Base-by-base conservation (phyloP, 1,284 basidiomycete genomes). In the Mycena citricolor region DNA sequence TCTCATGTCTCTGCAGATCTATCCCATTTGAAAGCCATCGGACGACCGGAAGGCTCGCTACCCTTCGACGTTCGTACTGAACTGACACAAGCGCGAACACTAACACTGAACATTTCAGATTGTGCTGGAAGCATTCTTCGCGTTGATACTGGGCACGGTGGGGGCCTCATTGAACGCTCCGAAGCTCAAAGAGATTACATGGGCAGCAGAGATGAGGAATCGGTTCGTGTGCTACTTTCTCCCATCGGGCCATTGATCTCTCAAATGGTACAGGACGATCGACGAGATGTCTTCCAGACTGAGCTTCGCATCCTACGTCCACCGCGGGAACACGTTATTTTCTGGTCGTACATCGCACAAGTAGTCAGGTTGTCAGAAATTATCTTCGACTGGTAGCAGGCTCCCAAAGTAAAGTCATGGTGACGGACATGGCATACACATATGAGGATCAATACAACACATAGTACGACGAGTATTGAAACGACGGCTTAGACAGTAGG, bases 131-230 rank as follows among this genome's bases (percentile, higher is more conserved):
- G 76, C 81, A 5, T 55, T 87, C 16, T 48, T 80, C 34, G 77
- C 81, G 0, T 69, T 91, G n/a, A 57, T 81, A 8, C 53, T 89
- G 6, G 86, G 87, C 12, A 81, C 81, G 5, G 48, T 90, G 4
- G 89, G 87, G 8, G 82, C 87, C 23, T 77, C 79, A 8, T 57
- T 88, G 42, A 82, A 77, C 51, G 74, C 84, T n/a, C 76, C 85
- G 3, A 64, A 75, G 24, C 64, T 91, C 31, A 86, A 83, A 54
- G 86, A 90, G 57, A 86, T 90, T 49, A 84, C 85, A 24, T 93
- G 89, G 90, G 78, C 88, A n/a, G 89, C 86, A 58, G 90, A 93
- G 66, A 91, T 92, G 89, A 79, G 77, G 57, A 83, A 79, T 61
- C 75, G 83, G 90, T 90, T 56, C 47, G 69, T 63, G 20, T 17